phyloP scores from a whole-genome alignment of 129 eudicot genomes.

The Silybum marianum region DNA sequence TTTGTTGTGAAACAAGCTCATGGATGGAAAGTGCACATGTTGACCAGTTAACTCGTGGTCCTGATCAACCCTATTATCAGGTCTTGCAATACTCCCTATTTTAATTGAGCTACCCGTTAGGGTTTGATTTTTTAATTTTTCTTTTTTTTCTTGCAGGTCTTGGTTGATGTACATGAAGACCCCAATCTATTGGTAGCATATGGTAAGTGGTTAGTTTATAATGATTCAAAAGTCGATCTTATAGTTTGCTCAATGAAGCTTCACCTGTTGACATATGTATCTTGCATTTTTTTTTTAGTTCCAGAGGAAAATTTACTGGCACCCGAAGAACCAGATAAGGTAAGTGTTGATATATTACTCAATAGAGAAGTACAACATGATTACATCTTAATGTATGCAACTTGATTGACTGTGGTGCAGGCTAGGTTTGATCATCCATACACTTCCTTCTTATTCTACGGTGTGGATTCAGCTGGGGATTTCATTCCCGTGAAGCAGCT shows the following conservation, averaged over 20 bases:
- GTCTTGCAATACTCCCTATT: conserved; percentile 34
- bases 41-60: conserved; percentile 73
- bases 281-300: conserved; percentile 56
- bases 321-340: conserved; percentile 77
- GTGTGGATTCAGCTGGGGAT: conserved; percentile 90
- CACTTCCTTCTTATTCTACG: conserved; percentile 75
- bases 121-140: neutral
- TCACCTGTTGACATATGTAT: conserved; percentile 3
- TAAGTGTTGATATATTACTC: conserved; percentile 25
- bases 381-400: conserved; percentile 5
- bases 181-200: conserved; percentile 89
- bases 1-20: conserved; percentile 84
- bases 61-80: conserved; percentile 97
- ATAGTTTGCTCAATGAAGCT: conserved; percentile 11
- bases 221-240: neutral
- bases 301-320: conserved; percentile 82
- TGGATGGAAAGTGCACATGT: conserved; percentile 94
- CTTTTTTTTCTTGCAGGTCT: conserved; percentile 51
- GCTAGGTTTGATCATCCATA: conserved; percentile 91
- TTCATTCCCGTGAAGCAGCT: conserved; percentile 89
- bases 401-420: conserved; percentile 38
- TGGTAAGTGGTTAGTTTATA: conserved; percentile 44
- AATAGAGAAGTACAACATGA: neutral
- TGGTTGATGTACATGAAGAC: conserved; percentile 79
- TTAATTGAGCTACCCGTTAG: neutral